phyloP scores from a whole-genome alignment of 1,284 basidiomycete genomes.

The Tremellales sp. region DNA sequence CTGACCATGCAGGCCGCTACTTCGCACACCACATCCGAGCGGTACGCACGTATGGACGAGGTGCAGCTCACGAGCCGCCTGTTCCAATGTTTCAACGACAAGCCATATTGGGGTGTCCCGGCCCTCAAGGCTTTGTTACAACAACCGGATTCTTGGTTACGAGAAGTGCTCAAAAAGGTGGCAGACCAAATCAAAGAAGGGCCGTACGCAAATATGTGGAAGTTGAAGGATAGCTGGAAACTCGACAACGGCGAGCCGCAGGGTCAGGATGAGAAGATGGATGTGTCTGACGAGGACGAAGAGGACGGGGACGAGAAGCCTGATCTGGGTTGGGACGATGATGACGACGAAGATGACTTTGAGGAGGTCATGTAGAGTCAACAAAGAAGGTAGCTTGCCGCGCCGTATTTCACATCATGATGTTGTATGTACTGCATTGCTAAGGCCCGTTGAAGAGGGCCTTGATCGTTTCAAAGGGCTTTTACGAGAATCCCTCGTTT shows the following conservation, averaged over 20 bases:
- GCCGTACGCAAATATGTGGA: slow-evolving; percentile 52
- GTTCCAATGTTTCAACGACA: slow-evolving; percentile 72
- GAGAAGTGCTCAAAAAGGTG: slow-evolving; percentile 77
- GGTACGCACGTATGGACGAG: slow-evolving; percentile 82
- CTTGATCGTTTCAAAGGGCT: too few species aligned
- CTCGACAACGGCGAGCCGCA: background rate
- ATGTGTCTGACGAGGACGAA: slow-evolving; percentile 14
- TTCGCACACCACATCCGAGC: slow-evolving; percentile 56
- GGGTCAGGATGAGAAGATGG: slow-evolving; percentile 6
- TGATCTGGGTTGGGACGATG: slow-evolving; percentile 11
- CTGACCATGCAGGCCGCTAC: slow-evolving; percentile 5
- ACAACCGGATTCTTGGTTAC: slow-evolving; percentile 87
- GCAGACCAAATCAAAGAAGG: slow-evolving; percentile 77
- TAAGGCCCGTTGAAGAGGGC: too few species aligned
- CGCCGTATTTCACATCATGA: too few species aligned
- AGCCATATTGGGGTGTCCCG: slow-evolving; percentile 78
- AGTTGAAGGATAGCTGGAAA: slow-evolving; percentile 33
- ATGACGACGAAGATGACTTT: slow-evolving; percentile 24
- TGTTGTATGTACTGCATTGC: too few species aligned
- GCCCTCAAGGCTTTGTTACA: slow-evolving; percentile 73
- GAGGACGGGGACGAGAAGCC: slow-evolving; percentile 18
- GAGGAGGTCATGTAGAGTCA: slow-evolving; percentile 14
- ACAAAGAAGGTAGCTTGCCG: too few species aligned
- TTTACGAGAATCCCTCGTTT: background rate
- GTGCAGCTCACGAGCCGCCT: slow-evolving; percentile 84